phyloP scores from a whole-genome alignment of 108 stramenopile genomes.

The Pseudonitzschia delicatissima region DNA sequence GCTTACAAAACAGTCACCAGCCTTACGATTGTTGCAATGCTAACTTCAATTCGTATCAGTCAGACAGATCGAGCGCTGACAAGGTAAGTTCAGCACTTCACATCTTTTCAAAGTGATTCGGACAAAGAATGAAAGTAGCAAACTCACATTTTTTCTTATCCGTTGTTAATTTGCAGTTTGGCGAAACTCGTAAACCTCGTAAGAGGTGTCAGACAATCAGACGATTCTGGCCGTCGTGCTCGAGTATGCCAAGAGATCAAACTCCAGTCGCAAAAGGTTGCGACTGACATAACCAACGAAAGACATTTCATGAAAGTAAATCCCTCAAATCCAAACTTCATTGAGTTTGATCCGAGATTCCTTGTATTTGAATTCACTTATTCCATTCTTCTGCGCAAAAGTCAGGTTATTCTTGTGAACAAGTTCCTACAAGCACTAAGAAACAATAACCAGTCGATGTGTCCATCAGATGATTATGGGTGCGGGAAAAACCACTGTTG shows the following conservation, averaged over 20 bases:
- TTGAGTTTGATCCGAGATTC: conserved; percentile 93
- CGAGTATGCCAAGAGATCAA: conserved; percentile 78
- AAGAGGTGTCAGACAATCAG: conserved; percentile 53
- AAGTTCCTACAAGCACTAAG: conserved; percentile 81
- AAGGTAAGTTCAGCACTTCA: conserved; percentile 65
- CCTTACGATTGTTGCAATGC: conserved; percentile 88
- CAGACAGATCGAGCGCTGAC: conserved; percentile 85
- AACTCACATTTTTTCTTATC: conserved; percentile 1
- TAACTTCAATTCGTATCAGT: conserved; percentile 85
- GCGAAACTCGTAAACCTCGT: conserved; percentile 67
- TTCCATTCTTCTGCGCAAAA: conserved; percentile 90
- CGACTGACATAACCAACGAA: conserved; percentile 74
- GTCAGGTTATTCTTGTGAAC: conserved; percentile 95
- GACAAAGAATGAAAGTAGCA: neutral
- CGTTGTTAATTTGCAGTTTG: conserved; percentile 41
- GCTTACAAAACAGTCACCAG: conserved; percentile 87
- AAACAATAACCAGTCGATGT: conserved; percentile 77
- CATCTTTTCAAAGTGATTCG: neutral
- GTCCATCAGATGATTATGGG: conserved; percentile 99
- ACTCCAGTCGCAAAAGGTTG: conserved; percentile 80
- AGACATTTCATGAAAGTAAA: conserved; percentile 83
- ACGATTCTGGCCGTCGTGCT: conserved; percentile 42
- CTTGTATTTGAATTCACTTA: conserved; percentile 98
- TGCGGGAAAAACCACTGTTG: conserved; percentile 99
- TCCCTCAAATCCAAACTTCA: conserved; percentile 50